Conservation (phyloP, 1,139 yeast species). For the Scheffersomyces illinoinensis region DNA sequence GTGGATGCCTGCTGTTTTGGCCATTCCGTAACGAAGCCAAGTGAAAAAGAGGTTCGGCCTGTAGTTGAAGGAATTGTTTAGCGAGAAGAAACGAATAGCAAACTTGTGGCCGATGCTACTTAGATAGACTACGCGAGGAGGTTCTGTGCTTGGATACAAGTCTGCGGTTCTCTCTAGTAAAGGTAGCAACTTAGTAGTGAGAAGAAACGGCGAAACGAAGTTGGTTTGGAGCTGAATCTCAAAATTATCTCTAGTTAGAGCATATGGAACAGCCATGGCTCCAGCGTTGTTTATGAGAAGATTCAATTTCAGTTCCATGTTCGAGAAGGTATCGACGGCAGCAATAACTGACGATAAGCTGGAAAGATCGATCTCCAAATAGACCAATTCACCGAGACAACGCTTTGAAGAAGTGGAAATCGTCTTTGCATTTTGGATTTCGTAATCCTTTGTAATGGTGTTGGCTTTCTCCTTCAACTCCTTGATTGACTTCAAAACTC, state of each 20-base stretch:
- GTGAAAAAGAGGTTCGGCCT: constrained; percentile 69
- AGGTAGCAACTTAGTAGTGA: constrained; percentile 64
- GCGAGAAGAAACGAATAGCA: constrained; percentile 50
- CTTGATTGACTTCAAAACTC: constrained; percentile 36
- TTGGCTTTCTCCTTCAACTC: constrained; percentile 25
- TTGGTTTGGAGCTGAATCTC: constrained; percentile 83
- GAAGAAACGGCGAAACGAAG: constrained; percentile 71
- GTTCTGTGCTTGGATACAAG: constrained; percentile 24
- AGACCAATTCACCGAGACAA: constrained; percentile 58
- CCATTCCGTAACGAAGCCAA: constrained; percentile 77
- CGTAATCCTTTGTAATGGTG: constrained; percentile 5
- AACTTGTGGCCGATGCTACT: constrained; percentile 72
- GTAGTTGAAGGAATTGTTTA: constrained; percentile 55
- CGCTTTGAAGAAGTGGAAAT: constrained; percentile 10
- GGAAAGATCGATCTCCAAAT: constrained; percentile 62
- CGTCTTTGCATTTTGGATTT: constrained; percentile 5
- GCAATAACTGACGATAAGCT: constrained; percentile 56
- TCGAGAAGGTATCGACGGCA: constrained; percentile 53
- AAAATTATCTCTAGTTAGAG: constrained; percentile 65
- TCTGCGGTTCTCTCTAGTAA: constrained; percentile 44
- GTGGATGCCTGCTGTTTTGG: constrained; percentile 81
- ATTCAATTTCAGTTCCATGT: constrained; percentile 55
- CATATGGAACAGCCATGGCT: constrained; percentile 72
- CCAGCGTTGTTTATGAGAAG: constrained; percentile 80
- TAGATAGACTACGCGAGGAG: constrained; percentile 65